Evolutionary conservation across 2,329 filamentous ascomycete genomes (phyloP).

Genomic region (Aureobasidium sp.): DNA sequence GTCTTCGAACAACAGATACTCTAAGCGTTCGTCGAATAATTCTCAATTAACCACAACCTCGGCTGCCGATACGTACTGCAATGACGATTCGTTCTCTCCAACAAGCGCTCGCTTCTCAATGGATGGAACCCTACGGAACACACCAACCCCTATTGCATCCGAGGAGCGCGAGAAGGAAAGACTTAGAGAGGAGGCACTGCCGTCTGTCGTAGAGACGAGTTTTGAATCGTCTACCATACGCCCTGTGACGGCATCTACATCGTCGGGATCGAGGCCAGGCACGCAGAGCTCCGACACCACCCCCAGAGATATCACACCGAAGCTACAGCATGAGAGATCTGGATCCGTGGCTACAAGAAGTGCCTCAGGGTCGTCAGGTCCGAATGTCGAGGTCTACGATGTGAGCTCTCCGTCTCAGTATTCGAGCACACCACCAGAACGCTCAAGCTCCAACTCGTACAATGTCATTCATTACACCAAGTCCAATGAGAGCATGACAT

Average conservation of each 20-base stretch:
- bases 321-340: neutral
- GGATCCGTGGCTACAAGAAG: neutral
- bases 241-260: slow-evolving; percentile 1
- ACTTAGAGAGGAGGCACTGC: slow-evolving; percentile 7
- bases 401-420: slow-evolving; percentile 6
- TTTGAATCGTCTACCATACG: slow-evolving; percentile 5
- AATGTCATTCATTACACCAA: slow-evolving; percentile 14
- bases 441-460: slow-evolving; percentile 11
- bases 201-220: slow-evolving; percentile 10
- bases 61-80: slow-evolving; percentile 12
- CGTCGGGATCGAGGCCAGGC: neutral
- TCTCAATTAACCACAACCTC: slow-evolving; percentile 13
- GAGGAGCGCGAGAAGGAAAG: slow-evolving; percentile 4
- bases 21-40: neutral
- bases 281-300: neutral
- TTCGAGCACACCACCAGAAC: slow-evolving; percentile 1
- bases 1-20: slow-evolving; percentile 6
- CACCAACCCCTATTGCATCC: neutral
- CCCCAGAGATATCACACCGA: neutral
- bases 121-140: slow-evolving; percentile 7
- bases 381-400: neutral
- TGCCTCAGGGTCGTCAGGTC: neutral
- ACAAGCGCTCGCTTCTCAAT: slow-evolving; percentile 12
- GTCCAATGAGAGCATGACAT: slow-evolving; percentile 12
- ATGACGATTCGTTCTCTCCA: slow-evolving; percentile 14